Base-by-base conservation (phyloP, 2,329 filamentous ascomycete species). In the Beauveria sp. region DNA sequence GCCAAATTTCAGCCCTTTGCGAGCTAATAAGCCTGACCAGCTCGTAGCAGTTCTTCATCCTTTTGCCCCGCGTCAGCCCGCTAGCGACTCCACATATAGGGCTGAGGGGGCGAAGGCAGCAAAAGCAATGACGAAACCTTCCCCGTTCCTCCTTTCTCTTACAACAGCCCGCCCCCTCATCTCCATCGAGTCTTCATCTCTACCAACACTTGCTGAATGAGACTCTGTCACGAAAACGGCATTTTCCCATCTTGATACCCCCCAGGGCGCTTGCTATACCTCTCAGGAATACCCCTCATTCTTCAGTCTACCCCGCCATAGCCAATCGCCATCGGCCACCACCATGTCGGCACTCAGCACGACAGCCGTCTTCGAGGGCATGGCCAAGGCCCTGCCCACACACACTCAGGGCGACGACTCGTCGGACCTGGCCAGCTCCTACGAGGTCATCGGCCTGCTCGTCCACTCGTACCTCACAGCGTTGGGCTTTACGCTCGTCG, bases 371-470 rank as follows among this genome's bases (percentile, higher is more conserved):
- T 73, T 86, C 38, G 75, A 77, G 67, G 74, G 75, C 67, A 87
- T 88, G 84, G 80, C 82, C 62, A 79, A 85, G 50, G 83, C 83
- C 34, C 72, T 88, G 59, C 83, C 85, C 10, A 81, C 79, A 2
- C 83, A 85, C 66, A 66, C 74, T 0, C 70, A 76, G 55, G 77
- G 72, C 64, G 84, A 86, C 69, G 79, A 79, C 20, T 79, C 77
- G n/a, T 86, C 84, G 5, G 83, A 86, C 66, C 72, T 93, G 34
- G 86, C 87, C 66, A 88, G 83, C 62, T 83, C 88, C 0, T 91
- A 89, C 72, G 93, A 98, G 76, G 91, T 89, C 53, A 79, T 97
- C 64, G 91, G 91, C 18, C 83, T 98, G 26, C 88, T 96, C 65
- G 80, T 88, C 22, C 93, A 99, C 74, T 89, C 91, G 3, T 91